Evolutionary conservation across 1,284 basidiomycete genomes (phyloP).

Genomic region (Leccinum insigne): DNA sequence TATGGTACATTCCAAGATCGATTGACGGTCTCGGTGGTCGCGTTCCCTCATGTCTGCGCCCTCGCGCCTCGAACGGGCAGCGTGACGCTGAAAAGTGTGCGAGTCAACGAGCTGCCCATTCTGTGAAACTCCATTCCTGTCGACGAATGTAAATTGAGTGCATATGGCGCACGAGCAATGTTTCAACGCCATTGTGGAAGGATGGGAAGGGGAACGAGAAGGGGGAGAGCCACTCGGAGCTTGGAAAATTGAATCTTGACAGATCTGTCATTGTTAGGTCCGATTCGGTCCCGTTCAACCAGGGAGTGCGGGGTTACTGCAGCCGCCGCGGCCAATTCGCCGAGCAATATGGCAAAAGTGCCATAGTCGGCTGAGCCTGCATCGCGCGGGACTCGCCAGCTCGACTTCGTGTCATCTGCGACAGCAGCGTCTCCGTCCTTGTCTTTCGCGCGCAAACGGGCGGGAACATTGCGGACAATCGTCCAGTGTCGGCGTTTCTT

Average conservation of each 20-base stretch:
- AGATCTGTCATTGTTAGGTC: no score
- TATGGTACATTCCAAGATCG: neutral
- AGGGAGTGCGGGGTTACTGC: no score
- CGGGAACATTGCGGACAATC: slow-evolving; percentile 37
- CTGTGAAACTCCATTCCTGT: neutral
- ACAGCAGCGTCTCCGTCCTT: slow-evolving; percentile 47
- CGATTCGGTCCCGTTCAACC: no score
- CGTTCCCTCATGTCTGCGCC: neutral
- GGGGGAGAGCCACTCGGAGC: no score
- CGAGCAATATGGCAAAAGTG: neutral
- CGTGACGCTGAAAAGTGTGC: neutral
- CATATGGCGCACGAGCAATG: neutral
- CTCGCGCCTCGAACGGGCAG: neutral
- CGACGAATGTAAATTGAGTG: neutral
- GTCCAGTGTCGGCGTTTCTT: slow-evolving; percentile 42
- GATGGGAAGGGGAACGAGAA: no score
- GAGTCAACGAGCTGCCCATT: neutral
- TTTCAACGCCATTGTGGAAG: neutral
- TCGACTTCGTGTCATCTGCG: slow-evolving; percentile 24
- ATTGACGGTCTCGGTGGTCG: neutral
- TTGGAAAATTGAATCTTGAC: no score
- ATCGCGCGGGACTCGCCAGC: slow-evolving; percentile 52
- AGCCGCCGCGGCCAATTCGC: neutral
- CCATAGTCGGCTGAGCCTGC: slow-evolving; percentile 51
- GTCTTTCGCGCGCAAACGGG: slow-evolving; percentile 53